Conservation (phyloP, 768 basidiomycete genomes). For the Daedaleopsis nitida region DNA sequence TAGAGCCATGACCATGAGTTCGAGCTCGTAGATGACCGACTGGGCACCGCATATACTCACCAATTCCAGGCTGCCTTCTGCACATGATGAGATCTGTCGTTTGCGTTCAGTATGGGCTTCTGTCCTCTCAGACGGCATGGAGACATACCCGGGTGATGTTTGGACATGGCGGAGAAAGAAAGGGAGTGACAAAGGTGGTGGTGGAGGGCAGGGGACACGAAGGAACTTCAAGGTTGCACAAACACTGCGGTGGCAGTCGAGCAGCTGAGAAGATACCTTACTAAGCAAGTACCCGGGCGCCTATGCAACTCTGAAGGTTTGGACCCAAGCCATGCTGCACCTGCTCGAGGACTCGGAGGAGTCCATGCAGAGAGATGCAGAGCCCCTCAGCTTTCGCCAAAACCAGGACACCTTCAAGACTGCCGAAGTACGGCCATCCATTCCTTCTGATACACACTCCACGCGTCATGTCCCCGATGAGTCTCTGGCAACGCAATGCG, state of each 20-base stretch:
- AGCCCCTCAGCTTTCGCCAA: too few species aligned
- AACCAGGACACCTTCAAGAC: too few species aligned
- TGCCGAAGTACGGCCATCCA: too few species aligned
- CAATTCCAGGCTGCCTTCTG: constrained; percentile 95
- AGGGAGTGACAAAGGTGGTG: constrained; percentile 7
- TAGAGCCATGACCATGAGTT: constrained; percentile 34
- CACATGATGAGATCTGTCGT: constrained; percentile 94
- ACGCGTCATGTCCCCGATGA: too few species aligned
- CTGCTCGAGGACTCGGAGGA: too few species aligned
- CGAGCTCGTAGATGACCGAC: neutral
- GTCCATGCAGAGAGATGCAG: too few species aligned
- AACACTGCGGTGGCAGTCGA: too few species aligned
- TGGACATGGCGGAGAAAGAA: constrained; percentile 31
- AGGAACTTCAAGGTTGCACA: neutral
- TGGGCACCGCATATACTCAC: constrained; percentile 51
- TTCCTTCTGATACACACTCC: too few species aligned
- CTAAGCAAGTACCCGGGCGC: neutral
- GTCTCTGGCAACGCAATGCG: too few species aligned
- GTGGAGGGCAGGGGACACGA: neutral
- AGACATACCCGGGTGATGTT: constrained; percentile 36
- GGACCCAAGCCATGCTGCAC: too few species aligned
- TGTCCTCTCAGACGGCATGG: neutral
- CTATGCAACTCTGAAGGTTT: too few species aligned
- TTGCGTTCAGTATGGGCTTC: neutral
- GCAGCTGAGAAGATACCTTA: neutral